Percentiles rank a stretch among this genome's conserved stretches.
Conservation (phyloP, 371 early-diverging fungal species). For the Mortierella sp. region DNA sequence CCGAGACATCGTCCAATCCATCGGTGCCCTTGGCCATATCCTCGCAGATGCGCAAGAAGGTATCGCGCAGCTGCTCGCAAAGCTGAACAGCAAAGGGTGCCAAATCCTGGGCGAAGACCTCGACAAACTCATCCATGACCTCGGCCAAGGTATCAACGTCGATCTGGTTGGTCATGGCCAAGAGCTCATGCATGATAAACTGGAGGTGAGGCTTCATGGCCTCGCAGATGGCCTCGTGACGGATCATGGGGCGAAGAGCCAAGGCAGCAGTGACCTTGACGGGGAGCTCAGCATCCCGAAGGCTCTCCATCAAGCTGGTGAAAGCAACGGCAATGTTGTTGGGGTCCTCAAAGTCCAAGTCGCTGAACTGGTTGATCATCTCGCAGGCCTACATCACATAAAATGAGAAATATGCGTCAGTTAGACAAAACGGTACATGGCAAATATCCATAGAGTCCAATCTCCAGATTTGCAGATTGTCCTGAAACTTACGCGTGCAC, state of each 20-base stretch:
- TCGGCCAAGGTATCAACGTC: slow-evolving; percentile 90
- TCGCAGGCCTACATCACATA: slow-evolving; percentile 55
- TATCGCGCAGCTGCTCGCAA: slow-evolving; percentile 84
- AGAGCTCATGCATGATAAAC: slow-evolving; percentile 86
- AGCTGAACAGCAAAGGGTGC: slow-evolving; percentile 93
- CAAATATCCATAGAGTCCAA: too few relatives aligned
- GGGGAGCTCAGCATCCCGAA: slow-evolving; percentile 86
- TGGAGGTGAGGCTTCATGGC: slow-evolving; percentile 84
- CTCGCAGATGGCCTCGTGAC: slow-evolving; percentile 76
- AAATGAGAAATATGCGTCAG: neutral
- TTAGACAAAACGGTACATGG: neutral
- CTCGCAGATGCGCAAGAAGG: slow-evolving; percentile 87
- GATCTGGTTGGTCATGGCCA: slow-evolving; percentile 90
- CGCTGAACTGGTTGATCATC: slow-evolving; percentile 59
- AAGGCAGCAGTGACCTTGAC: slow-evolving; percentile 91
- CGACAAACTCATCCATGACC: slow-evolving; percentile 92
- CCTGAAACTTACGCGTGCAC: slow-evolving; percentile 74
- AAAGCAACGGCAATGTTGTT: slow-evolving; percentile 71
- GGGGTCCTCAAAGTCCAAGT: slow-evolving; percentile 60
- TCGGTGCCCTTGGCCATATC: slow-evolving; percentile 59
- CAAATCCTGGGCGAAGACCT: slow-evolving; percentile 88
- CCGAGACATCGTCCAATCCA: slow-evolving; percentile 52
- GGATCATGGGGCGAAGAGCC: slow-evolving; percentile 84
- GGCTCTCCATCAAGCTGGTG: slow-evolving; percentile 72
- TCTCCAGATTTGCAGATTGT: neutral